Base-by-base conservation (phyloP, 2,329 filamentous ascomycete species). In the Xylariaceae sp. region DNA sequence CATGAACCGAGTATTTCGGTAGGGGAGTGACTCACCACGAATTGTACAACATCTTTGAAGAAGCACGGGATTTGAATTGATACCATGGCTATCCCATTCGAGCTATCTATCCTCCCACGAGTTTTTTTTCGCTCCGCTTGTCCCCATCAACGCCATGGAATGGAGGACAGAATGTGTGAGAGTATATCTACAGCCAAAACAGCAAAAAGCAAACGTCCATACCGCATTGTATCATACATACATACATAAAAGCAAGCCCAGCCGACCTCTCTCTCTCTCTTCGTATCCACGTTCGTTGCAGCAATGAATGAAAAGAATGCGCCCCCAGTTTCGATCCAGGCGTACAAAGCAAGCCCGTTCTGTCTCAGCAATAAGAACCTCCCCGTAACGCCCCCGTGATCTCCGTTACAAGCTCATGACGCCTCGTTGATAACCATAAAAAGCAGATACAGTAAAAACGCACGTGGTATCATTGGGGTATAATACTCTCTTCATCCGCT, bases 341-440 rank as follows among this genome's bases (percentile, higher is more conserved):
- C 48, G 23, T 50, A 54, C 49, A 34, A 30, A 30, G 5, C 23
- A 30, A 30, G 3, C 49, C 11, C 34, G 30, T 18, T 23, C 35
- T 30, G 23, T 30, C 23, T 30, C 23, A 30, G 23, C 23, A 30
- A 30, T 30, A 54, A 11, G 35, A 56, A 54, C 50, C 51, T 10
- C 56, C 49, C 44, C 44, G 51, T 30, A 65, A 64, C 63, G 61
- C 61, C 63, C 61, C 63, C 53, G 56, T 61, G 52, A 55, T 53
- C 57, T 17, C 55, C 49, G 62, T 60, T 55, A 53, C 57, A 62
- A 59, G 56, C 63, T 41, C 61, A 57, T 61, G 62, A 68, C 66
- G 66, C 67, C 67, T 35, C 59, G 67, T 69, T 62, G 64, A 69
- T 69, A 69, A 67, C 55, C 59, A 59, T 48, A 64, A 51, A 30